A percentile compares a stretch with the other conserved stretches of the same genome.
Evolutionary conservation across 345 rosid species (phyloP).

Genomic region (Barbarea vulgaris): DNA sequence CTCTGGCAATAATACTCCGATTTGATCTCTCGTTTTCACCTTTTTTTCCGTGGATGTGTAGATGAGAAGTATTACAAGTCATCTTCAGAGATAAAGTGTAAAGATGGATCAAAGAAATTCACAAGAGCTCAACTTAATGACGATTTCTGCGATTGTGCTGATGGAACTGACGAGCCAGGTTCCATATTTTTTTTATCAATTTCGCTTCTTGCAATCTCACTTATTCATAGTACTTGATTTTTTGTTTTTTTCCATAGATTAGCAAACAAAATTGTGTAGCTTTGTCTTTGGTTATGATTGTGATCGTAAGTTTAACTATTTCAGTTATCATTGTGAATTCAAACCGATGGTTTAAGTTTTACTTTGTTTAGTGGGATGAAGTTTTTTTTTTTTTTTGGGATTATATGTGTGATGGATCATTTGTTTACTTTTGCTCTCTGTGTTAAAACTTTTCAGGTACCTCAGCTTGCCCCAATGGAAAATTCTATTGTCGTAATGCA

Average conservation of each 20-base stretch:
- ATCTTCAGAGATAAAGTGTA: conserved; percentile 67
- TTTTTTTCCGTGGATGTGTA: conserved; percentile 33
- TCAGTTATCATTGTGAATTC: neutral
- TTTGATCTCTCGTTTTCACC: neutral
- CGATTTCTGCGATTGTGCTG: conserved; percentile 92
- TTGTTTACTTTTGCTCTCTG: neutral
- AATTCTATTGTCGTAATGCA: conserved; percentile 81
- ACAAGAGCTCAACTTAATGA: conserved; percentile 80
- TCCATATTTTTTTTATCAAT: neutral
- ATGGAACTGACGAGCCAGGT: conserved; percentile 98
- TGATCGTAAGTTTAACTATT: neutral
- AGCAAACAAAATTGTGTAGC: neutral
- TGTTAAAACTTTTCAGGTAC: conserved; percentile 60
- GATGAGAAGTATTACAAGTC: conserved; percentile 80
- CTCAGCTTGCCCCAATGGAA: conserved; percentile 87
- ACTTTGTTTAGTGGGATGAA: neutral
- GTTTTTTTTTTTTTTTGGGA: neutral
- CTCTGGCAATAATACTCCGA: neutral
- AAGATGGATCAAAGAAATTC: conserved; percentile 83
- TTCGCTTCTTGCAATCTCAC: neutral
- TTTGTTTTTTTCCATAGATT: neutral
- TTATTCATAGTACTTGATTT: neutral
- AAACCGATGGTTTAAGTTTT: neutral
- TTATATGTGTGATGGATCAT: neutral
- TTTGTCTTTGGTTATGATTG: neutral